Evolutionary conservation across 2,329 filamentous ascomycete species (phyloP), one percentile per base, ranked within the genome.

Genomic region (Aspergillus caelatus): DNA sequence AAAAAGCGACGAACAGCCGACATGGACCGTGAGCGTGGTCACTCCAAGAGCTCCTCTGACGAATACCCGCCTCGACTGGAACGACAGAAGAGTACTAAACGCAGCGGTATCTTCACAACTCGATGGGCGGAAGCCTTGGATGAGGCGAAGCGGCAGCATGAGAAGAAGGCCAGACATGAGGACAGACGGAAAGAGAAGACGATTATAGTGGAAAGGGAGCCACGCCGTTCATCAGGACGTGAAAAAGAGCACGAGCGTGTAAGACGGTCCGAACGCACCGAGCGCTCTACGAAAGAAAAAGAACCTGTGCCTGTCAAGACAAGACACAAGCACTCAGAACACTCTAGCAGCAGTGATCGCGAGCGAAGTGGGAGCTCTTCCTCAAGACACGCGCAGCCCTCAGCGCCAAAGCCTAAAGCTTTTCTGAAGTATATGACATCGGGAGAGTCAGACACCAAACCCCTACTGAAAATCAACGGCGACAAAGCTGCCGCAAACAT

Each of bases 361-460:
- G 67, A 73, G 8, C 63, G 65, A 8, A 71, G 68, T 34, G 63
- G 64, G 26, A 63, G 68, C 21, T 70, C 72, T 16, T 74, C 75
- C 9, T 75, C 77, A 5, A 76, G 73, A 62, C 64, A 68, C 30
- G 58, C 68, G 19, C 64, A 71, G 4, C 39, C 66, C 3, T 63
- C 71, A 14, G 63, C 63, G 12, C 67, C 67, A 12, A 70, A 63
- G 23, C 73, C 70, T 41, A 70, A 72, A 52, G 71, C 72, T 45
- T 76, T 76, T 64, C 63, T 78, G 41, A 72, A 74, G 32, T 79
- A 76, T 60, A 76, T 80, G 70, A 75, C 74, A 19, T 74, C 73
- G 19, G 80, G 77, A n/a, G 73, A 79, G 48, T 79, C 78, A 6
- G 75, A 80, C 57, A 78, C 75, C 21, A 74, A 76, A 0, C 78